Evolutionary conservation across 495 filamentous ascomycete genomes (phyloP).

Genomic region (Staphylotrichum tortipilum): DNA sequence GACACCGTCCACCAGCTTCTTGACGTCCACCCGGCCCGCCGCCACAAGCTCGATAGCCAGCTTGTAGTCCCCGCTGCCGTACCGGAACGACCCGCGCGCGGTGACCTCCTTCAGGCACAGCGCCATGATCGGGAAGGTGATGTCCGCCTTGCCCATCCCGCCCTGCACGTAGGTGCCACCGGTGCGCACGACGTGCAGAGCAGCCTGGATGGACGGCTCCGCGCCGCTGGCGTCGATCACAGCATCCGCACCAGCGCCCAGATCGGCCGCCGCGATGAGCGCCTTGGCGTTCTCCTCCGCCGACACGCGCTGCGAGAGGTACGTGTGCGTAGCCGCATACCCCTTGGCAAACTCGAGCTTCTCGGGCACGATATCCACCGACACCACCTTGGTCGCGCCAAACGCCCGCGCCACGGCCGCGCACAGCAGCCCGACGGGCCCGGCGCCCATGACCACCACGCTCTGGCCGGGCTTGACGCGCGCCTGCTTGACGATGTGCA

Average conservation of each 20-base stretch:
- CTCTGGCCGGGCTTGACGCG: constrained; percentile 58
- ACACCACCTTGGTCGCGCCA: constrained; percentile 63
- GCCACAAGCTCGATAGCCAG: constrained; percentile 64
- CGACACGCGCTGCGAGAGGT: constrained; percentile 49
- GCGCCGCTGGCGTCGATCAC: constrained; percentile 82
- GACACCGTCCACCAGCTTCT: constrained; percentile 58
- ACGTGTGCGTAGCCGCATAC: constrained; percentile 59
- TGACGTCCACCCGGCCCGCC: constrained; percentile 56
- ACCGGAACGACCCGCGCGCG: constrained; percentile 73
- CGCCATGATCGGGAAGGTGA: constrained; percentile 73
- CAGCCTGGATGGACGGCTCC: constrained; percentile 65
- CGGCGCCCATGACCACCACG: constrained; percentile 78
- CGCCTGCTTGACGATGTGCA: constrained; percentile 68
- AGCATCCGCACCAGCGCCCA: constrained; percentile 59
- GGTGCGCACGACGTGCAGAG: constrained; percentile 56
- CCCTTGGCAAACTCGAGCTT: constrained; percentile 61
- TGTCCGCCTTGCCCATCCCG: constrained; percentile 70
- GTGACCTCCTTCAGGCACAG: constrained; percentile 76
- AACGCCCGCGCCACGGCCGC: constrained; percentile 70
- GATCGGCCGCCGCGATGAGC: constrained; percentile 39
- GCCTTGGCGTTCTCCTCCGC: constrained; percentile 57
- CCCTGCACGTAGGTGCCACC: constrained; percentile 82
- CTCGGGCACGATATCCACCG: constrained; percentile 65
- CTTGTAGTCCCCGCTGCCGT: constrained; percentile 72
- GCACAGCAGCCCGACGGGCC: constrained; percentile 75